Percentiles rank a stretch among this genome's conserved stretches.
Conservation (phyloP, 2,329 filamentous ascomycete genomes). For the Cytospora paraplurivora region DNA sequence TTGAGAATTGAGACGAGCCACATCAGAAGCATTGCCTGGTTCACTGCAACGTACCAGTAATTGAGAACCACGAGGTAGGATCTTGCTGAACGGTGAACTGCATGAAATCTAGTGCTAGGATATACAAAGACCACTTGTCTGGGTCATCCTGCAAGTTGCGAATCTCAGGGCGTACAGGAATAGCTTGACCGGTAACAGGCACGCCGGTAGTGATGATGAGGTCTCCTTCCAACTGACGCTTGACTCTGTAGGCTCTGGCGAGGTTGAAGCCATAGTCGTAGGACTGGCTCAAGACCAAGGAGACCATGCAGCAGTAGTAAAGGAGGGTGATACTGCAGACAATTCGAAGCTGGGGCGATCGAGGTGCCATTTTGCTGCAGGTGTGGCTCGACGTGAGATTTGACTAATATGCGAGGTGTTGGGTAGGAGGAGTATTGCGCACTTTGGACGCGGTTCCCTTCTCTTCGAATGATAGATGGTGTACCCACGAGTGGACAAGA, state of each 20-base stretch:
- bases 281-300: conserved; percentile 30
- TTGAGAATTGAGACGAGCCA: conserved; percentile 14
- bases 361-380: conserved; percentile 13
- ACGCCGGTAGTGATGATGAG: conserved; percentile 48
- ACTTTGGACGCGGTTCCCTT: neutral
- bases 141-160: conserved; percentile 63
- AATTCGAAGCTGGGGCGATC: neutral
- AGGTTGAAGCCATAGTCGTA: conserved; percentile 57
- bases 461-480: neutral
- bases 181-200: conserved; percentile 37
- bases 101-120: conserved; percentile 74
- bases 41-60: conserved; percentile 61
- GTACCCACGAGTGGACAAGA: neutral
- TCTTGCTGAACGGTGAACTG: conserved; percentile 65
- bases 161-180: conserved; percentile 64
- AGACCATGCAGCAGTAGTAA: conserved; percentile 24
- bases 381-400: neutral
- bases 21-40: neutral
- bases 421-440: neutral
- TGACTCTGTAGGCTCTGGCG: conserved; percentile 38
- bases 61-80: conserved; percentile 74
- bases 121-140: conserved; percentile 74
- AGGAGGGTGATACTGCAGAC: conserved; percentile 26
- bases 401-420: neutral
- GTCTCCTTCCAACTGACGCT: conserved; percentile 41